A percentile compares a stretch with the other conserved stretches of the same genome.
These are phyloP conservation scores for Phytophthora sansomeana DNA, from an alignment of 352 stramenopile species.

Conservation along the genomic window DNA sequence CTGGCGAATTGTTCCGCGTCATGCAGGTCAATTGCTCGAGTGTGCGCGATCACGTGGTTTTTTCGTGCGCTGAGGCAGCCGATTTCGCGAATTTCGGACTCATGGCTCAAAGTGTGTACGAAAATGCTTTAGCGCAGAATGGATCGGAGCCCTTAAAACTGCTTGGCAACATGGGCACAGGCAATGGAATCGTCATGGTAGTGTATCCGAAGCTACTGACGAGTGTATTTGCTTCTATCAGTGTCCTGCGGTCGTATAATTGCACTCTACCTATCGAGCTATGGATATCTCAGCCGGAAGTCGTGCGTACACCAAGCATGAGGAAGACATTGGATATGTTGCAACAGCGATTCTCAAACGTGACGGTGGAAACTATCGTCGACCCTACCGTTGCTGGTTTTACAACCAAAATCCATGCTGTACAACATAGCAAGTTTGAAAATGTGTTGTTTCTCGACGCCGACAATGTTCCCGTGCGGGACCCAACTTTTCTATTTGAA, in stretches of 20 bases:
- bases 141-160: constrained; percentile 26
- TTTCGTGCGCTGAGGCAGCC: constrained; percentile 61
- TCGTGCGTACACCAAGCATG: constrained; percentile 47
- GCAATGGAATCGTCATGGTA: constrained; percentile 73
- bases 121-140: constrained; percentile 34
- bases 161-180: constrained; percentile 36
- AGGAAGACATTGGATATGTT: constrained; percentile 35
- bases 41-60: constrained; percentile 53
- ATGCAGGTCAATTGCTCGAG: constrained; percentile 78
- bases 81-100: constrained; percentile 75
- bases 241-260: constrained; percentile 48
- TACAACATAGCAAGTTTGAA: constrained; percentile 70
- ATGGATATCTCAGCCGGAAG: constrained; percentile 64
- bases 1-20: constrained; percentile 67
- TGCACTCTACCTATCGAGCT: constrained; percentile 78
- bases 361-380: constrained; percentile 60
- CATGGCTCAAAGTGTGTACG: constrained; percentile 41
- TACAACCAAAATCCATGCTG: constrained; percentile 74
- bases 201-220: constrained; percentile 78
- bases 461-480: constrained; percentile 68
- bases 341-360: constrained; percentile 39
- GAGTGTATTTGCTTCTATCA: constrained; percentile 72
- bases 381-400: constrained; percentile 58
- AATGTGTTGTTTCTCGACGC: constrained; percentile 81
- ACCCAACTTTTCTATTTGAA: constrained; percentile 76